Evolutionary conservation across 2,329 filamentous ascomycete species (phyloP), one percentile per base, ranked within the genome.

Genomic region (Clonostachys byssicola): DNA sequence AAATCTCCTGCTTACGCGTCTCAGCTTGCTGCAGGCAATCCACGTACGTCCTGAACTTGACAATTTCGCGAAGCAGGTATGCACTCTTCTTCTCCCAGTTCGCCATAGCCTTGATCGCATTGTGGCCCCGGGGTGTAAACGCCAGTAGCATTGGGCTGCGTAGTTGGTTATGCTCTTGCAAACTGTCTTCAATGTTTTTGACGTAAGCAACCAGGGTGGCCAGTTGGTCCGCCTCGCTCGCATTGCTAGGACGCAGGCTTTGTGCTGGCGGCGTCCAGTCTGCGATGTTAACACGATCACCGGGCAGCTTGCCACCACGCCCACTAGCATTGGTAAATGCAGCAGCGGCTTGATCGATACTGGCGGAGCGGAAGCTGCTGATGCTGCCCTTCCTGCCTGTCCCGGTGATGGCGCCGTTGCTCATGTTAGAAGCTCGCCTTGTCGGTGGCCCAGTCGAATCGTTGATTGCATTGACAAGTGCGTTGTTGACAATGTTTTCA

Each of bases 41-140:
- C 55, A 96, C 92, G 60, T 97, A 99, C 0, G 92, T 97, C 50
- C 87, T 78, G 70, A 96, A 97, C 67, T 97, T 97, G 66, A 97
- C 91, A 64, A 95, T 96, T 71, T 99, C 94, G 35, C 89, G 78
- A 12, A 97, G 76, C 39, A 99, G 72, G 62, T 97, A 96, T 33
- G 89, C 86, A 47, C 89, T 95, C 72, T 97, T 97, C 60, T 88
- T 85, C 73, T 99, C 92, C 92, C 94, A 99, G 66, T 99, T 99
- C 17, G 85, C 78, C 88, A 97, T 92, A 14, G 92, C 90, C 66
- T 88, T 92, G 52, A 73, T 74, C 14, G 85, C 81, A 59, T 97
- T 97, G 36, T 82, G 78, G 51, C 92, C 87, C 33, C 91, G 82
- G 4, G 90, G 88, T 13, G 89, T 91, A 63, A 95, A 97, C 9